phyloP scores from a whole-genome alignment of 2,329 filamentous ascomycete genomes.

The Acrodontium crateriforme region DNA sequence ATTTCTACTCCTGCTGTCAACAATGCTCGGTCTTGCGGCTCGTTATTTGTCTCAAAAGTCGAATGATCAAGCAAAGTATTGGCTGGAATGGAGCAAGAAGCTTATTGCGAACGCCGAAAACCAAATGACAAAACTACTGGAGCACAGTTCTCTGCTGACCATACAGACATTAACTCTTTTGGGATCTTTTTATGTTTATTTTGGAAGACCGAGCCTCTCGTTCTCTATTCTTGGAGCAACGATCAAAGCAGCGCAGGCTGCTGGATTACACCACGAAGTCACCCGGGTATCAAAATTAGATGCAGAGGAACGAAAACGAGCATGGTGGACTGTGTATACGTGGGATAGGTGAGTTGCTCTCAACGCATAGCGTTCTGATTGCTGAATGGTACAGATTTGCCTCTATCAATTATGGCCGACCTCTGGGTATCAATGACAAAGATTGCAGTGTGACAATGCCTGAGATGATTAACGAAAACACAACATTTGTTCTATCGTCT shows the following conservation, averaged over 20 bases:
- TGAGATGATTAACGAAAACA: conserved; percentile 20
- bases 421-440: conserved; percentile 29
- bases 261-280: conserved; percentile 21
- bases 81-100: conserved; percentile 7
- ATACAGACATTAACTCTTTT: conserved; percentile 28
- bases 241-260: conserved; percentile 24
- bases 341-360: conserved; percentile 21
- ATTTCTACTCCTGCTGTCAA: conserved; percentile 25
- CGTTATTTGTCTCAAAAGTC: conserved; percentile 24
- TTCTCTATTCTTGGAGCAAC: conserved; percentile 27
- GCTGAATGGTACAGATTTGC: conserved; percentile 17
- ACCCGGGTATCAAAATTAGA: conserved; percentile 11
- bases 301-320: conserved; percentile 25
- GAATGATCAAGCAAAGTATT: conserved; percentile 2
- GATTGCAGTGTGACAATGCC: conserved; percentile 27
- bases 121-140: conserved; percentile 28
- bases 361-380: not conserved
- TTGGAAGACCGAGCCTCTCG: conserved; percentile 28
- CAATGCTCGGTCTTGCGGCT: conserved; percentile 25
- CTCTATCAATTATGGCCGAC: conserved; percentile 28
- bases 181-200: conserved; percentile 29
- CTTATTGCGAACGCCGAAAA: conserved; percentile 20
- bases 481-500: conserved; percentile 2
- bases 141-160: conserved; percentile 24
- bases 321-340: conserved; percentile 32